phyloP scores from a whole-genome alignment of 768 basidiomycete genomes.

The Hemileccinum impolitum region DNA sequence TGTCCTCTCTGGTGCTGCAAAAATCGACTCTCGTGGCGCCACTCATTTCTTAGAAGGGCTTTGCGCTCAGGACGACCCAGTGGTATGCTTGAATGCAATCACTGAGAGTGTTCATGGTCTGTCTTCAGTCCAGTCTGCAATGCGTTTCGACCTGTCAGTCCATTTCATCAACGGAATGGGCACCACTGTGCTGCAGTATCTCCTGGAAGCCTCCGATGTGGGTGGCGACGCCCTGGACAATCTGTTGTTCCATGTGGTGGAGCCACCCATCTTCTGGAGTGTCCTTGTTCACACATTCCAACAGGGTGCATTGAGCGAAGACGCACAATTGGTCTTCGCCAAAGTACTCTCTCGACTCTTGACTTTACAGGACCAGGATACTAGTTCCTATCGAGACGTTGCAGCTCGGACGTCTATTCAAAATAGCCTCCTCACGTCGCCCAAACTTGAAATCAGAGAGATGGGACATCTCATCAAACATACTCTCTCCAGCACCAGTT shows the following conservation, averaged over 20 bases:
- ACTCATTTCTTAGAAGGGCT: conserved; percentile 46
- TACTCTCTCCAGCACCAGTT: conserved; percentile 25
- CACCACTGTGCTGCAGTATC: conserved; percentile 34
- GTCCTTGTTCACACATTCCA: conserved; percentile 34
- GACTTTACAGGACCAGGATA: conserved; percentile 32
- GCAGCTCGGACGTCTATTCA: conserved; percentile 30
- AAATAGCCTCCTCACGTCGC: conserved; percentile 21
- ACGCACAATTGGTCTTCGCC: conserved; percentile 40
- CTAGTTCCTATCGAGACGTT: conserved; percentile 37
- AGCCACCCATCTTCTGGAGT: conserved; percentile 52
- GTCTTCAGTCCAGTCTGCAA: conserved; percentile 35
- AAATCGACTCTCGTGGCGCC: conserved; percentile 20
- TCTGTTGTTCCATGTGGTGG: conserved; percentile 41
- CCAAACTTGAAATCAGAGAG: conserved; percentile 24
- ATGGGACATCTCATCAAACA: conserved; percentile 41
- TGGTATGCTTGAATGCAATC: conserved; percentile 37
- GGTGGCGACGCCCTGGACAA: conserved; percentile 40
- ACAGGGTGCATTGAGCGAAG: conserved; percentile 28
- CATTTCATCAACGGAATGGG: conserved; percentile 44
- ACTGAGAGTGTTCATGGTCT: conserved; percentile 36
- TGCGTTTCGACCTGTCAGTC: conserved; percentile 36
- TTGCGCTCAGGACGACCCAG: conserved; percentile 38
- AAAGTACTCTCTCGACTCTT: conserved; percentile 49
- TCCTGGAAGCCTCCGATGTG: conserved; percentile 38
- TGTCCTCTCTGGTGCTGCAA: conserved; percentile 28